Evolutionary conservation across 1,284 basidiomycete species (phyloP), one percentile per base, ranked within the genome.

Genomic region (Ustilago hordei): DNA sequence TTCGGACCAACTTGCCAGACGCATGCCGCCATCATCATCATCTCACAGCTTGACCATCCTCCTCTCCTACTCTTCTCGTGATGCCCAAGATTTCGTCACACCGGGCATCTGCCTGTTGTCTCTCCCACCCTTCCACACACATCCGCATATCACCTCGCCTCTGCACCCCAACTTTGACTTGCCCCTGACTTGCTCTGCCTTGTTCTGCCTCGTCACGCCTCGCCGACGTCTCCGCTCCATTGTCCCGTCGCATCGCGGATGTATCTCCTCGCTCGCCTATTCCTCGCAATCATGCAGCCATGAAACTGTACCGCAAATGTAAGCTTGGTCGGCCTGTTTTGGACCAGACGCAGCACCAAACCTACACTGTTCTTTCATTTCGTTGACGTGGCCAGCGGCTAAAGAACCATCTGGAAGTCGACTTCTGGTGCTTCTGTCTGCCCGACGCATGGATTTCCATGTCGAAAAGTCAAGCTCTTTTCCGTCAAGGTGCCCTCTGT

Each of bases 101-200:
- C 43, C 7, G 41, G 39, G 11, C 53, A 41, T 55, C 32, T 17
- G 48, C 48, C 32, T 34, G 31, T 31, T 28, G 11, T 61, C 8
- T 23, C 58, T 36, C 4, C 47, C 12, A 23, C 13, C 28, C 12
- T 15, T 32, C 6, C 41, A 11, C 36, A 11, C 45, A 31, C 43
- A 13, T 28, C 28, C 39, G 56, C 32, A 43, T 47, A 23, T n/a
- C 39, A 32, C 15, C 60, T 62, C 60, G 53, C 60, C 52, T 62
- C 53, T 62, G 60, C 60, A 62, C 60, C 52, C 60, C 60, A 17
- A 35, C 60, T 43, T 55, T 15, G 57, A 43, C 57, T 48, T 59
- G 41, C 41, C 31, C 55, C 31, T 47, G n/a, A 28, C 31, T 45
- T 59, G 23, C 11, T 19, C 4, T 50, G 17, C 12, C 8, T 38